A percentile compares a stretch with the other conserved stretches of the same genome.
These are phyloP conservation scores for Bipolaris zeicola DNA, from an alignment of 2,329 filamentous ascomycete species.

Conservation along the genomic window DNA sequence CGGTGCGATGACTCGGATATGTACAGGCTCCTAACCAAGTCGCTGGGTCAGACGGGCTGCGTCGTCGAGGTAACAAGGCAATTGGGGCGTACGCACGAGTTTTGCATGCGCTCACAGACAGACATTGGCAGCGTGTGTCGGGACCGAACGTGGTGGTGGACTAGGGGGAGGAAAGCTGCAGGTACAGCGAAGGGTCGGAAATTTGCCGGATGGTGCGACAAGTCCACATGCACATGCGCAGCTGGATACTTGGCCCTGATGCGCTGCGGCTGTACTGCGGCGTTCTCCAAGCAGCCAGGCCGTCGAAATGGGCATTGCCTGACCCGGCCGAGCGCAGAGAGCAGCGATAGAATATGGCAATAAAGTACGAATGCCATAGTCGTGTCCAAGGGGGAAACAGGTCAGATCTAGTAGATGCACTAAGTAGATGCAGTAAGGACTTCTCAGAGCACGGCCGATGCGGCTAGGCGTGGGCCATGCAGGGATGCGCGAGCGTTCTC, in stretches of 20 bases:
- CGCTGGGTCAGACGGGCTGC: background rate
- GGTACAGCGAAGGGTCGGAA: background rate
- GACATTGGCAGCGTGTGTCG: background rate
- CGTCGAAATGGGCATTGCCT: background rate
- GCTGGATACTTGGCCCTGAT: background rate
- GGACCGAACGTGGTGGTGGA: background rate
- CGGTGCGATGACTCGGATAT: constrained; percentile 2
- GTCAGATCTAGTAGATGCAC: background rate
- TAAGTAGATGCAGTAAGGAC: background rate
- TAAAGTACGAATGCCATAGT: background rate
- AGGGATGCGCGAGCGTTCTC: background rate
- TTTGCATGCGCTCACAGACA: background rate
- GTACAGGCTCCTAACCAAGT: background rate
- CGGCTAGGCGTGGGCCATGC: background rate
- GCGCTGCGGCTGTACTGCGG: constrained; percentile 4
- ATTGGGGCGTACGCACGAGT: too few relatives aligned
- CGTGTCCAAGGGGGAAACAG: background rate
- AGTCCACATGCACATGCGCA: constrained; percentile 6
- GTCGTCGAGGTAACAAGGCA: background rate
- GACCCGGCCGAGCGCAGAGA: background rate
- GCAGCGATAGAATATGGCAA: background rate
- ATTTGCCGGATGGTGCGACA: constrained; percentile 12
- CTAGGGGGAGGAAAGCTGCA: background rate
- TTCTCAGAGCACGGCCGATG: background rate
- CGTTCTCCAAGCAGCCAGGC: background rate